Conservation (phyloP, 257 asterid genomes). For the Nicotiana otophora region DNA sequence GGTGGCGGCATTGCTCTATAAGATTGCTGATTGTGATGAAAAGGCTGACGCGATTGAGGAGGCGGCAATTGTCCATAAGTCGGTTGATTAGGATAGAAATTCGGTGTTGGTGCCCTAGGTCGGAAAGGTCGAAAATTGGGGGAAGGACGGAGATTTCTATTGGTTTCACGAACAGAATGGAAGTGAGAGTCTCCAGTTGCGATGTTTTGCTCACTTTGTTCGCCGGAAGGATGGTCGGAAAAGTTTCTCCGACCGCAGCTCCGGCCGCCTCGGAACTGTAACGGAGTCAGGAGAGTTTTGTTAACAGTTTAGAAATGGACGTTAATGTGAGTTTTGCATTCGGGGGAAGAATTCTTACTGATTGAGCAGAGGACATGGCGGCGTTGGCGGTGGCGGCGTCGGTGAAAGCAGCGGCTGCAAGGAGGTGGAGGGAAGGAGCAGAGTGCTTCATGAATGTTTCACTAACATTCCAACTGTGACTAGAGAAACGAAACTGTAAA, state of each 20-base stretch:
- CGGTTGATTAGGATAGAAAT: not conserved
- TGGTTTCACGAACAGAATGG: constrained; percentile 44
- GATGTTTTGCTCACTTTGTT: constrained; percentile 20
- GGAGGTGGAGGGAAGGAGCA: constrained; percentile 37
- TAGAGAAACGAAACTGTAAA: not conserved
- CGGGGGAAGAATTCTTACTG: constrained; percentile 26
- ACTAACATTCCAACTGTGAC: not conserved
- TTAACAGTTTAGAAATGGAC: not conserved
- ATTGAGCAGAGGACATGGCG: constrained; percentile 45
- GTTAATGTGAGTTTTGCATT: not conserved
- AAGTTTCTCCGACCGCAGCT: constrained; percentile 45
- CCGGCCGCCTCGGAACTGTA: constrained; percentile 48
- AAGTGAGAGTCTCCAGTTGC: constrained; percentile 59
- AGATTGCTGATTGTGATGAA: not conserved
- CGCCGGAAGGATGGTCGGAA: constrained; percentile 38
- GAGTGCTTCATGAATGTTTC: constrained; percentile 43
- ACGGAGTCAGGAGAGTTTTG: not conserved
- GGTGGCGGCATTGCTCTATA: constrained; percentile 6
- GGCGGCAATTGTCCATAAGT: not conserved
- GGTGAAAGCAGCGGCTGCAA: constrained; percentile 34
- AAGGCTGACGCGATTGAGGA: constrained; percentile 4
- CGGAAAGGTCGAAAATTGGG: constrained; percentile 4
- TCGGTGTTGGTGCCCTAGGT: constrained; percentile 1
- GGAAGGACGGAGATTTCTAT: constrained; percentile 41
- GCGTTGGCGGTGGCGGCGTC: constrained; percentile 19